Base-by-base conservation (phyloP, 371 early-diverging fungal species). In the Mortierella sp. region DNA sequence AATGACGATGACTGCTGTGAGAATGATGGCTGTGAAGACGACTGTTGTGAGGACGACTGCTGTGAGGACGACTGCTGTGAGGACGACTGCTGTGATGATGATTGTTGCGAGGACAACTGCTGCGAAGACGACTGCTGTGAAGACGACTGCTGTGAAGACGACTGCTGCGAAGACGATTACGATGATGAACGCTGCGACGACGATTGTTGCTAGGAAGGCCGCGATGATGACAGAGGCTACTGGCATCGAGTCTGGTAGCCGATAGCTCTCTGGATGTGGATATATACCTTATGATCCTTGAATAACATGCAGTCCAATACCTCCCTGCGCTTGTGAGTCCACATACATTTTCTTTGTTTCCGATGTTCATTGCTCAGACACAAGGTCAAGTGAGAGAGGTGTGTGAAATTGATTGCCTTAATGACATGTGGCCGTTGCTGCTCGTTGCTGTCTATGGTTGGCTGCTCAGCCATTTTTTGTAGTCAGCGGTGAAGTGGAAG, bases 151-250 rank as follows among this genome's bases (percentile, higher is more conserved):
- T 74, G 79, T 19, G 58, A 31, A 0, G n/a, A 60, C 13, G 48
- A 10, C 70, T 34, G 68, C 50, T 68, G 72, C 71, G 38, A 45
- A n/a, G n/a, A n/a, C n/a, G n/a, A n/a, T n/a, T n/a, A n/a, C 47
- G 52, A 52, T 52, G 52, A 52, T 16, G 7, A 52, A 3, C 38
- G 47, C 47, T 74, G 47, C 45, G 50, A 44, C 24, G 70, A 74
- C 38, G 70, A 79, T 44, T 79, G 79, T 57, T 79, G 79, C 34
- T 26, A 65, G 14, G 55, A 63, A 57, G 38, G 34, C 42, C 58
- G 72, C 50, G 70, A 57, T 50, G 21, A 54, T 24, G 21, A 5
- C 42, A 3, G 24, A 16, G 54, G 14, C 21, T 7, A 54, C 24
- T 6, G 7, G 24, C 54, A 54, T 54, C 5, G 42, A 38, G n/a